Percentiles rank a stretch among this genome's conserved stretches.
phyloP scores from a whole-genome alignment of 352 stramenopile species.

The Phytophthora citrophthora region DNA sequence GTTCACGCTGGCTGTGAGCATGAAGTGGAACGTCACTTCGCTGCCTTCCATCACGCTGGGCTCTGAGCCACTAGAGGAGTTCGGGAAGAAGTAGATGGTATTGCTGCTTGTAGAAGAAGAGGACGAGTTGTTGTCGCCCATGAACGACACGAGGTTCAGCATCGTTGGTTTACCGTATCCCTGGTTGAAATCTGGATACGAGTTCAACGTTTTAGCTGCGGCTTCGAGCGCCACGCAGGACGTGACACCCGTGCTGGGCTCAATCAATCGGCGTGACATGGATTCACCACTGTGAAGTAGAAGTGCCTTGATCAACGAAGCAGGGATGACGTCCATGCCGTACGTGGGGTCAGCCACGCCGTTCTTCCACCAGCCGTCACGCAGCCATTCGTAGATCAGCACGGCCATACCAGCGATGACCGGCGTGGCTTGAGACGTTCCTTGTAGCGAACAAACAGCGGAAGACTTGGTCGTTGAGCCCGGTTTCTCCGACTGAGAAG shows the following conservation, averaged over 20 bases:
- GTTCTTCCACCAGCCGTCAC: constrained; percentile 81
- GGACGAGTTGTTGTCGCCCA: constrained; percentile 24
- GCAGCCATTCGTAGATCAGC: constrained; percentile 88
- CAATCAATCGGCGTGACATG: constrained; percentile 58
- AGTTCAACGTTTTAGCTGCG: constrained; percentile 32
- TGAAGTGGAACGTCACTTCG: constrained; percentile 59
- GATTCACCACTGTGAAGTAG: constrained; percentile 80
- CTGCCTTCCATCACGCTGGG: constrained; percentile 59
- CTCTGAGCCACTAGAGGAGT: constrained; percentile 55
- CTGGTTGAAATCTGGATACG: constrained; percentile 74
- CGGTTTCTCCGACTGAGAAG: constrained; percentile 59
- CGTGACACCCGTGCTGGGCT: constrained; percentile 47
- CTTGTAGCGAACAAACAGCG: constrained; percentile 54
- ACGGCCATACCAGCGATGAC: constrained; percentile 80
- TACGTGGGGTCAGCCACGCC: constrained; percentile 60
- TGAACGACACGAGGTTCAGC: constrained; percentile 61
- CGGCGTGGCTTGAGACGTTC: constrained; percentile 88
- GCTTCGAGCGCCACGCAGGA: constrained; percentile 61
- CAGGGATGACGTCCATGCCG: constrained; percentile 63
- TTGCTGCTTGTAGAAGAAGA: constrained; percentile 26
- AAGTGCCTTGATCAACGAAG: constrained; percentile 84
- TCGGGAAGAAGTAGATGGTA: constrained; percentile 61
- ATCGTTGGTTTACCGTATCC: constrained; percentile 80
- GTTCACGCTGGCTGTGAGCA: constrained; percentile 57
- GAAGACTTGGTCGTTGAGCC: constrained; percentile 53